Evolutionary conservation across 2,329 filamentous ascomycete species (phyloP), one percentile per base, ranked within the genome.

Genomic region (Endoconidiophora laricicola): DNA sequence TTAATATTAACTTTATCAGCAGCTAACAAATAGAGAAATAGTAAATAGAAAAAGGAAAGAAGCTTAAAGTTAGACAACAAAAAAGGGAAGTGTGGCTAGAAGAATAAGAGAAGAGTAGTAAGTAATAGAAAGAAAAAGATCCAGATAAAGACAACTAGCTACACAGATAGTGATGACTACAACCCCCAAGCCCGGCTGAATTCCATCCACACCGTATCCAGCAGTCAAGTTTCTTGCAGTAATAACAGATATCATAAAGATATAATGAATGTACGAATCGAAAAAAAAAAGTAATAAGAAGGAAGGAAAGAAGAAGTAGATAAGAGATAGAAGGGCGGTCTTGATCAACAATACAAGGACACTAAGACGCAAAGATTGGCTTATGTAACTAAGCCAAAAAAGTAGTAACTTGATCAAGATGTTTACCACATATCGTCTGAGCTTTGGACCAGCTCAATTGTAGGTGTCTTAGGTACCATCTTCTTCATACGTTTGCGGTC

Each of bases 401-500:
- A 33, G 5, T 1, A 33, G 29, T 9, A 33, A 38, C 36, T 22
- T 22, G 18, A 29, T 16, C 22, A 10, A 46, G 16, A 50, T n/a
- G 14, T 56, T 65, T 63, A 78, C 81, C 81, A 85, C 36, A 83
- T 61, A 10, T 85, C 81, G 1, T 79, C 75, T 14, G 69, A 67
- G 56, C 69, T 74, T 64, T 66, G 65, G 6, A 83, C 79, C 73
- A 81, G 72, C 57, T 76, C 69, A 59, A 74, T 56, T 0, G 76
- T 75, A 3, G 78, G 78, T 46, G 75, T 79, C 66, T 78, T 77
- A 52, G 75, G 76, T 56, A 78, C 71, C 60, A 78, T 63, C 60
- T 72, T 77, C 68, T 70, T 76, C 70, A 78, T 79, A 60, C 73
- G 69, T 71, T 81, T 86, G 24, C 82, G 67, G 59, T 88, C 83